Conservation (phyloP, 1,284 basidiomycete genomes). For the Ceratobasidium sp. region DNA sequence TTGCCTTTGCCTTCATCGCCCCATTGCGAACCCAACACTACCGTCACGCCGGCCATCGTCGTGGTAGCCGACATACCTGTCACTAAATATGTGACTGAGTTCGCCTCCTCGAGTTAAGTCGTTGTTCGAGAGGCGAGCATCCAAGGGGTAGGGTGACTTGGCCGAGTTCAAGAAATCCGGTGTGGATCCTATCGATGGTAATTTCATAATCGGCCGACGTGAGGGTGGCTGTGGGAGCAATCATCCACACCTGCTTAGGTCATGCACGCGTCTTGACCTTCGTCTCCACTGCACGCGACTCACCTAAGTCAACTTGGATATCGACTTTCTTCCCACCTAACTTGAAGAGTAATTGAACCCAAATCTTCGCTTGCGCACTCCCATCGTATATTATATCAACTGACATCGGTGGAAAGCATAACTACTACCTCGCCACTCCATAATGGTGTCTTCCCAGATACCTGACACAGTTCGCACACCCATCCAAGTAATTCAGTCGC, state of each 20-base stretch:
- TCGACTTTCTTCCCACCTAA: too few relatives aligned
- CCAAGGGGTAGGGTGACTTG: not conserved
- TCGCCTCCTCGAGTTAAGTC: not conserved
- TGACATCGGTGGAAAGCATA: too few relatives aligned
- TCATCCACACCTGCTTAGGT: slow-evolving; percentile 10
- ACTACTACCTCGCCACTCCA: too few relatives aligned
- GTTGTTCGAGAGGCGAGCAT: not conserved
- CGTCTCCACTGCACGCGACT: too few relatives aligned
- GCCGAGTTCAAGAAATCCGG: slow-evolving; percentile 9
- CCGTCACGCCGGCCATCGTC: slow-evolving; percentile 63
- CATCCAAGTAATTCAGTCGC: slow-evolving; percentile 7
- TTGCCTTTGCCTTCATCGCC: slow-evolving; percentile 98
- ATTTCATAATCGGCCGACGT: slow-evolving; percentile 37
- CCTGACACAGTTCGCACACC: slow-evolving; percentile 6
- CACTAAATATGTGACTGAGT: not conserved
- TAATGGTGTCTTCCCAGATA: slow-evolving; percentile 16
- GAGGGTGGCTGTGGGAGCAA: not conserved
- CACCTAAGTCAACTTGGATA: too few relatives aligned
- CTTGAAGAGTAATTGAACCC: too few relatives aligned
- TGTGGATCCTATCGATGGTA: slow-evolving; percentile 29
- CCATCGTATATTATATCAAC: too few relatives aligned
- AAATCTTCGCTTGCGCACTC: too few relatives aligned
- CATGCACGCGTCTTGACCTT: slow-evolving; percentile 24
- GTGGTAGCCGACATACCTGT: slow-evolving; percentile 15
- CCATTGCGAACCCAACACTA: slow-evolving; percentile 92